These are phyloP conservation scores for Gracilaria domingensis DNA, from an alignment of 23 red algal species.

Conservation along the genomic window DNA sequence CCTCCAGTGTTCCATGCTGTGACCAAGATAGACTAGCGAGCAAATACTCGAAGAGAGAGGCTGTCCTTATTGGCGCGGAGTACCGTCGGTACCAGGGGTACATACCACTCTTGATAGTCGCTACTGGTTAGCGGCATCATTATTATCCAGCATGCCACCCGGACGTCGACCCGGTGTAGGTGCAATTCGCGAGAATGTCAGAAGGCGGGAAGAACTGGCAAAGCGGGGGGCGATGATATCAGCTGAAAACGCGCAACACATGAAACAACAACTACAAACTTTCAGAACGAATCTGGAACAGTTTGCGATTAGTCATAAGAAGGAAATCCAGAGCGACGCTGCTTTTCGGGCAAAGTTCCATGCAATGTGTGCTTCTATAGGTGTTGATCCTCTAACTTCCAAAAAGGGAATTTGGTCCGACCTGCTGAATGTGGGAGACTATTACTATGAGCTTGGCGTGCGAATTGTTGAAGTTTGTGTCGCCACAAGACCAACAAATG, in stretches of 20 bases:
- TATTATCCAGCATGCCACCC: constrained; percentile 18
- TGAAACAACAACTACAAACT: constrained; percentile 48
- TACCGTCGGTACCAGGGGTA: no score
- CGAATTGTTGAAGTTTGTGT: constrained; percentile 85
- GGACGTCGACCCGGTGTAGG: constrained; percentile 28
- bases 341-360: constrained; percentile 94
- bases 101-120: no score
- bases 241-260: constrained; percentile 50
- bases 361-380: constrained; percentile 78
- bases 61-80: no score
- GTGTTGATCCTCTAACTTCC: constrained; percentile 90
- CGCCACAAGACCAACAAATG: constrained; percentile 77
- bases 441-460: constrained; percentile 86
- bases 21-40: no score
- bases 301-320: constrained; percentile 70
- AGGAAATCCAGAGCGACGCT: constrained; percentile 71
- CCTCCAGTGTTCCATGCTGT: no score
- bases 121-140: neutral
- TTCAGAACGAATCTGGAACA: constrained; percentile 55
- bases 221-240: constrained; percentile 37
- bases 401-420: constrained; percentile 80
- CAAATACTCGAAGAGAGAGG: no score
- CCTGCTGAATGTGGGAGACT: constrained; percentile 85
- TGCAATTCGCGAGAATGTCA: constrained; percentile 26
- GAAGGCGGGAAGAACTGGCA: constrained; percentile 35